Base-by-base conservation (phyloP, 78 protist genomes). In the Creolimax fragrantissima region DNA sequence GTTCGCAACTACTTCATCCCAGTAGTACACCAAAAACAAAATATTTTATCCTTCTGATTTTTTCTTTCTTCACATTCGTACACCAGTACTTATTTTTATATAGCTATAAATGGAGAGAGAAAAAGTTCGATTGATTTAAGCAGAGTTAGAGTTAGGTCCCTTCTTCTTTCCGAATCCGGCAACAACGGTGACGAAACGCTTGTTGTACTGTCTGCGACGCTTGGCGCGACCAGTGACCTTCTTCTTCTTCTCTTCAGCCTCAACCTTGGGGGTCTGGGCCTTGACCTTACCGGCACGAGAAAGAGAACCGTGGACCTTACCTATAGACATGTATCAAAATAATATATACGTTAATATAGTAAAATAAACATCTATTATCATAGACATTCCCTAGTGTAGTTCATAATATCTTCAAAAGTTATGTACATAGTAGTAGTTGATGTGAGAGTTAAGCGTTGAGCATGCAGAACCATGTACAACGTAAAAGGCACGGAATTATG, bases 271-370 rank as follows among this genome's bases (percentile, higher is more conserved):
- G 3, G 98, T 96, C 93, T 95, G 97, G n/a, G 92, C 94, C 37
- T 93, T 44, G 88, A 97, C 98, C 96, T 97, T 97, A 89, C 98
- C 98, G 91, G 98, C 97, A 86, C 97, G 97, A 2, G 98, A 94
- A 67, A 97, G 96, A 35, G 97, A 95, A 58, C 98, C 98, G 98
- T 97, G 98, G 43, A 95, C 96, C 92, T 93, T 93, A 44, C 94
- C 94, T 93, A 89, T 2, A 44, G 88, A 3, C 24, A 58, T 4
- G 5, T 24, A 3, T 3, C n/a, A 81, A 36, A 47, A 35, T 32
- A 89, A 43, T 42, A 81, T 45, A 5, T 3, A 81, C 36, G 24
- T 42, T 89, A 3, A 3, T 35, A 24, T 3, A 35, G 45, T 6
- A 66, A 7, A 6, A 58, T 4, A 88, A 5, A 88, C 45, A 39